Percentiles rank a stretch among this genome's conserved stretches.
These are phyloP conservation scores for Boletellus sp. DNA, from an alignment of 768 basidiomycete genomes.

Conservation along the genomic window DNA sequence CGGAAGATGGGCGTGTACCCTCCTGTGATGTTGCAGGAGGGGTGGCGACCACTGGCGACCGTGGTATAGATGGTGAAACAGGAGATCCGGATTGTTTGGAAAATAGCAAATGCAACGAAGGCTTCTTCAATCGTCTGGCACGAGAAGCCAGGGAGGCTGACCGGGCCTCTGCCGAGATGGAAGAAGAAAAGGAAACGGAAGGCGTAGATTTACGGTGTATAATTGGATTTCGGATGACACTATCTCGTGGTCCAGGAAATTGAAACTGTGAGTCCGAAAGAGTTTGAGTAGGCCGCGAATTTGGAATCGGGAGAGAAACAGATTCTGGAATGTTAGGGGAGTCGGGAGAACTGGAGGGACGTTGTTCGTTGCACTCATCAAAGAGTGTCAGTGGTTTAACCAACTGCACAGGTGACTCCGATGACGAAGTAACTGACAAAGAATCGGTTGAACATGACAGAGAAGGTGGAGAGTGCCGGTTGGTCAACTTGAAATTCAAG, in stretches of 20 bases:
- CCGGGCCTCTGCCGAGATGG: conserved; percentile 33
- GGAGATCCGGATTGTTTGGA: conserved; percentile 59
- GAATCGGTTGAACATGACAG: conserved; percentile 62
- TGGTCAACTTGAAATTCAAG: conserved; percentile 26
- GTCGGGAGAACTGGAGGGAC: conserved; percentile 22
- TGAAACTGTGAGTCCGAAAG: conserved; percentile 33
- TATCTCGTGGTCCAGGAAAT: conserved; percentile 43
- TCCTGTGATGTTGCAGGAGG: conserved; percentile 15
- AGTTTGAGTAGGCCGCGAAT: conserved; percentile 19
- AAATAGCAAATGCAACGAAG: conserved; percentile 67
- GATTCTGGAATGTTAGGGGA: conserved; percentile 32
- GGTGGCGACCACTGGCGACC: conserved; percentile 21
- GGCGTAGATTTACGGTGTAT: conserved; percentile 36
- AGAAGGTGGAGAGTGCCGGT: conserved; percentile 39
- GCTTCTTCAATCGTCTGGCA: conserved; percentile 51
- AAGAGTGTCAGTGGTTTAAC: conserved; percentile 38
- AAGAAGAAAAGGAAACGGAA: conserved; percentile 31
- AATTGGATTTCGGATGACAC: conserved; percentile 27
- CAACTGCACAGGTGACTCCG: conserved; percentile 34
- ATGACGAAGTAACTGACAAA: conserved; percentile 52
- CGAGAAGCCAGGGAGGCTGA: conserved; percentile 34
- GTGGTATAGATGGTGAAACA: conserved; percentile 30
- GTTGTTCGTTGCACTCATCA: conserved; percentile 28
- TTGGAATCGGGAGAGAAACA: conserved; percentile 22
- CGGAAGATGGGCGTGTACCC: conserved; percentile 21